These are phyloP conservation scores for Talaromyces sp. DNA, from an alignment of 2,329 filamentous ascomycete genomes.

Conservation along the genomic window DNA sequence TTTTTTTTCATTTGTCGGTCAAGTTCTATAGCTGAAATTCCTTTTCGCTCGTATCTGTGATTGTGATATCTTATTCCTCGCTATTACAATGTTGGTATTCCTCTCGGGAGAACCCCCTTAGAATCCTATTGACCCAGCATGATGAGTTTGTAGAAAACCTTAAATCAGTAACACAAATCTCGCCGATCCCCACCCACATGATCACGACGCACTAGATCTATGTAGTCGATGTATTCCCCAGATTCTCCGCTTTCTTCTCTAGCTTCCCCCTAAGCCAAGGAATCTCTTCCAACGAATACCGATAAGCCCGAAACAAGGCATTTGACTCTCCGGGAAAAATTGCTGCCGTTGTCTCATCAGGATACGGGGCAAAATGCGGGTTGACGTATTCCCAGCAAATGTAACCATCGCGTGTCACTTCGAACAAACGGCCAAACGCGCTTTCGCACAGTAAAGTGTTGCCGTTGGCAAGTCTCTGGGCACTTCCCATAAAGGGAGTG, in stretches of 20 bases:
- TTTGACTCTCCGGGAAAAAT: conserved; percentile 40
- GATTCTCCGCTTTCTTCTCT: not conserved
- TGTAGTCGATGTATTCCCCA: not conserved
- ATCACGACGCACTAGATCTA: not conserved
- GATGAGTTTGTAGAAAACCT: not conserved
- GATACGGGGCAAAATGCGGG: conserved; percentile 38
- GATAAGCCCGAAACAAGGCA: conserved; percentile 43
- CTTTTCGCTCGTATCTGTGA: not conserved
- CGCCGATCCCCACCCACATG: too few relatives aligned
- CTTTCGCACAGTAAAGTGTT: conserved; percentile 44
- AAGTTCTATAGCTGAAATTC: not conserved
- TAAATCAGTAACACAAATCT: not conserved
- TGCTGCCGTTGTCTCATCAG: conserved; percentile 31
- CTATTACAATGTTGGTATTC: too few relatives aligned
- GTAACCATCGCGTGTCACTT: conserved; percentile 38
- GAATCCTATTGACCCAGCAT: not conserved
- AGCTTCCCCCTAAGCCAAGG: conserved; percentile 30
- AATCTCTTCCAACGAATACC: conserved; percentile 38
- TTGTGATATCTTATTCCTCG: too few relatives aligned
- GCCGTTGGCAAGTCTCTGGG: conserved; percentile 38
- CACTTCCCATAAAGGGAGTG: conserved; percentile 46
- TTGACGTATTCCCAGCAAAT: conserved; percentile 44
- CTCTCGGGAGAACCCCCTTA: not conserved
- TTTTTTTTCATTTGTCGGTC: too few relatives aligned
- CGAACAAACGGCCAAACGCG: conserved; percentile 42